Conservation (phyloP, 345 rosid genomes). For the Populus davidiana region DNA sequence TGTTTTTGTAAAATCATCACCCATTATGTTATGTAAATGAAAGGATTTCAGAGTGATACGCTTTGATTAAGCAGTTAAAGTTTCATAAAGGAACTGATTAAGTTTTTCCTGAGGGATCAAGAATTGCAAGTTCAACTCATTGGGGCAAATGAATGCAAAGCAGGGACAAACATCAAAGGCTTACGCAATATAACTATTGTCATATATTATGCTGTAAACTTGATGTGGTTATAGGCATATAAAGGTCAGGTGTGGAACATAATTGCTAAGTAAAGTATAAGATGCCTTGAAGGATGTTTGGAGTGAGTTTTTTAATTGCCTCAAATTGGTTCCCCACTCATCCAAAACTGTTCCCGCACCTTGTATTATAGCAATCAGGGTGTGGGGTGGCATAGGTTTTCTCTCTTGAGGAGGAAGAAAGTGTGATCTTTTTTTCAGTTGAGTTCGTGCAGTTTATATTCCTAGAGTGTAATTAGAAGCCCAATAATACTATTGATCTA, state of each 20-base stretch:
- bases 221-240: background rate
- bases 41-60: background rate
- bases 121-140: background rate
- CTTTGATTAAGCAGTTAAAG: background rate
- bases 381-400: background rate
- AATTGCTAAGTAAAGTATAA: background rate
- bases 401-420: background rate
- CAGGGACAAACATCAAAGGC: background rate
- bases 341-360: background rate
- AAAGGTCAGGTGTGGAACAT: background rate
- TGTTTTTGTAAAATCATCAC: background rate
- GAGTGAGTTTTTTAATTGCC: background rate
- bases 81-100: background rate
- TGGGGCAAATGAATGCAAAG: background rate
- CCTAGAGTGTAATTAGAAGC: background rate
- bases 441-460: constrained; percentile 10
- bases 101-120: background rate
- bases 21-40: background rate
- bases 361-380: background rate
- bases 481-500: constrained; percentile 17
- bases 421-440: background rate
- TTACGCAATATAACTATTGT: background rate
- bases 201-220: background rate
- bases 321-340: background rate
- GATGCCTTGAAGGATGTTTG: background rate